Evolutionary conservation across 805 yeast genomes (phyloP).

Genomic region (Metschnikowia lachancei): DNA sequence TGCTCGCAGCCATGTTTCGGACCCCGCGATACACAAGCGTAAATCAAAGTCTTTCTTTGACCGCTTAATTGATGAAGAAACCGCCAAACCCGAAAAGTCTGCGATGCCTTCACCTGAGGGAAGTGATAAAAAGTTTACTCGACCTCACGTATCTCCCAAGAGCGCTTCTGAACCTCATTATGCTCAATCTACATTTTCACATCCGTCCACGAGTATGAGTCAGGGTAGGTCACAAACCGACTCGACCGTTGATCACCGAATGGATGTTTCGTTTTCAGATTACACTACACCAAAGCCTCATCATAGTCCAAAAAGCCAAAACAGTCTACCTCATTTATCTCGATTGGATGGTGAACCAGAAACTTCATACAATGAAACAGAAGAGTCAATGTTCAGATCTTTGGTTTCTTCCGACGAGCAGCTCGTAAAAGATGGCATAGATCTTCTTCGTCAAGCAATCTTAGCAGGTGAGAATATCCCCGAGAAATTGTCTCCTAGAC

Average conservation of each 20-base stretch:
- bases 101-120: slow-evolving; percentile 1
- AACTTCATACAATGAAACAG: slow-evolving; percentile 7
- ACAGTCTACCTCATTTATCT: background rate
- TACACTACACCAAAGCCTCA: background rate
- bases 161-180: slow-evolving; percentile 13
- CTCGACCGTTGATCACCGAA: background rate
- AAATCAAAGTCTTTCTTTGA: background rate
- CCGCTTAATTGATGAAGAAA: background rate
- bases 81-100: background rate
- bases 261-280: background rate
- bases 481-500: slow-evolving; percentile 20
- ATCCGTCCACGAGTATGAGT: slow-evolving; percentile 6
- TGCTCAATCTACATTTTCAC: slow-evolving; percentile 16
- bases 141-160: background rate
- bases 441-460: slow-evolving; percentile 37
- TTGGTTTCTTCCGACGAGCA: slow-evolving; percentile 32
- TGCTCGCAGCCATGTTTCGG: background rate
- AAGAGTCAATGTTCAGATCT: slow-evolving; percentile 38
- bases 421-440: slow-evolving; percentile 35
- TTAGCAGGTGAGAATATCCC: slow-evolving; percentile 36
- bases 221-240: background rate
- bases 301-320: background rate
- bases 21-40: background rate
- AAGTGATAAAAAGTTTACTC: background rate
- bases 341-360: background rate